Conservation (phyloP, 495 filamentous ascomycete species). For the Aspergillus hancockii region DNA sequence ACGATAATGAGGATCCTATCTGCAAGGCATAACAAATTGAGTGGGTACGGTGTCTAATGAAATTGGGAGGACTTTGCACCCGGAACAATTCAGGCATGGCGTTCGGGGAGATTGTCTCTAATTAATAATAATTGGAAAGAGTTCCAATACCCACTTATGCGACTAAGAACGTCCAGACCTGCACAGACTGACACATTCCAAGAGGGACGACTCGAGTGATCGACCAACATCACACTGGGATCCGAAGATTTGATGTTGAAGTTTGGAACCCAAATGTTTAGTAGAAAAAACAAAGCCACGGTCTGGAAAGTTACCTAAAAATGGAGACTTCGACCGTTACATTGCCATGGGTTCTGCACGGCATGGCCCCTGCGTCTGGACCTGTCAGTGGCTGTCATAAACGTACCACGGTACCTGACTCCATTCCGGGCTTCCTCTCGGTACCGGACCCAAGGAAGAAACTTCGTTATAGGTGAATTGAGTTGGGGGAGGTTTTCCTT, state of each 20-base stretch:
- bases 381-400: constrained; percentile 18
- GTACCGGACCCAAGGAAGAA: not conserved
- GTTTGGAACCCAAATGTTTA: not conserved
- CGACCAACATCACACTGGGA: not conserved
- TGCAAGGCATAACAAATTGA: constrained; percentile 6
- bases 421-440: not conserved
- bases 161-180: constrained; percentile 7
- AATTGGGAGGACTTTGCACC: not conserved
- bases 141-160: not conserved
- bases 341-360: constrained; percentile 16
- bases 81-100: constrained; percentile 5
- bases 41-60: constrained; percentile 2
- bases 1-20: not conserved
- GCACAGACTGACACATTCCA: constrained; percentile 6
- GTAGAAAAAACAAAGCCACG: constrained; percentile 6
- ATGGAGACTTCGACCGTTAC: constrained; percentile 12
- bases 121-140: constrained; percentile 1
- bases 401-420: constrained; percentile 2
- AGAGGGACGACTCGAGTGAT: not conserved
- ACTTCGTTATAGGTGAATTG: not conserved
- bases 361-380: constrained; percentile 12
- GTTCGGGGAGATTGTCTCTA: not conserved
- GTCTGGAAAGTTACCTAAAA: constrained; percentile 2
- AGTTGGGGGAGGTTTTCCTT: not conserved
- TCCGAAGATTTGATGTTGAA: constrained; percentile 1